Evolutionary conservation across 2,329 filamentous ascomycete species (phyloP).

Genomic region (Claviceps maximensis): DNA sequence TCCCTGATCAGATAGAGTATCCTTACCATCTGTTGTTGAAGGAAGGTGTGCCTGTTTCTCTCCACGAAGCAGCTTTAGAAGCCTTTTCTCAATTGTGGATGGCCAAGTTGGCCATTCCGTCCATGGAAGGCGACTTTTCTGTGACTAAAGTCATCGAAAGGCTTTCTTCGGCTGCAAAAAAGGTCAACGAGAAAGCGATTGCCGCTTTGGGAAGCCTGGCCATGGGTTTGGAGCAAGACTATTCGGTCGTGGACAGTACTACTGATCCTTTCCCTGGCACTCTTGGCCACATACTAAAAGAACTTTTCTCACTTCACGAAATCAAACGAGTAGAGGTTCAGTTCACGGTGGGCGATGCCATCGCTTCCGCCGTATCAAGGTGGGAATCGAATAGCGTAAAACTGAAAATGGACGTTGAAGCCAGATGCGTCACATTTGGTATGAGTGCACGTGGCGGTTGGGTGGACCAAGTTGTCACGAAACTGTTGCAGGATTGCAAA

Average conservation of each 20-base stretch:
- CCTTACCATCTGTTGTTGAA: constrained; percentile 21
- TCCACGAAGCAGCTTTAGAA: constrained; percentile 32
- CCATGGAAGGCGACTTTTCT: constrained; percentile 15
- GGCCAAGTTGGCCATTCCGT: constrained; percentile 26
- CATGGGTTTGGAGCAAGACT: constrained; percentile 37
- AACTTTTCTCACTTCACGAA: constrained; percentile 67
- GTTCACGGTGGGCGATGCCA: constrained; percentile 79
- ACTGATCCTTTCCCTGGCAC: constrained; percentile 17
- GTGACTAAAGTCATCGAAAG: constrained; percentile 42
- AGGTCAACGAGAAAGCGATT: constrained; percentile 72
- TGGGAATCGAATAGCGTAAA: constrained; percentile 75
- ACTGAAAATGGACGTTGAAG: constrained; percentile 62
- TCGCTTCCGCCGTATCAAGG: constrained; percentile 62
- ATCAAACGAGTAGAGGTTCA: constrained; percentile 77
- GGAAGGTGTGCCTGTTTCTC: constrained; percentile 18
- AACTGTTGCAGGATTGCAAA: constrained; percentile 63
- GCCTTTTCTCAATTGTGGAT: constrained; percentile 34
- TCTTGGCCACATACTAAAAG: constrained; percentile 46
- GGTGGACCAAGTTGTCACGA: constrained; percentile 49
- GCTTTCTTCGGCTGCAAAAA: constrained; percentile 56
- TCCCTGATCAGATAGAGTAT: constrained; percentile 16
- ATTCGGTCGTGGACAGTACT: background rate
- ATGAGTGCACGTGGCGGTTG: constrained; percentile 27
- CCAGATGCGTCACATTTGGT: constrained; percentile 20
- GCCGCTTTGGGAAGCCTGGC: constrained; percentile 66